phyloP scores from a whole-genome alignment of 495 filamentous ascomycete species.

The Xylaria curta region DNA sequence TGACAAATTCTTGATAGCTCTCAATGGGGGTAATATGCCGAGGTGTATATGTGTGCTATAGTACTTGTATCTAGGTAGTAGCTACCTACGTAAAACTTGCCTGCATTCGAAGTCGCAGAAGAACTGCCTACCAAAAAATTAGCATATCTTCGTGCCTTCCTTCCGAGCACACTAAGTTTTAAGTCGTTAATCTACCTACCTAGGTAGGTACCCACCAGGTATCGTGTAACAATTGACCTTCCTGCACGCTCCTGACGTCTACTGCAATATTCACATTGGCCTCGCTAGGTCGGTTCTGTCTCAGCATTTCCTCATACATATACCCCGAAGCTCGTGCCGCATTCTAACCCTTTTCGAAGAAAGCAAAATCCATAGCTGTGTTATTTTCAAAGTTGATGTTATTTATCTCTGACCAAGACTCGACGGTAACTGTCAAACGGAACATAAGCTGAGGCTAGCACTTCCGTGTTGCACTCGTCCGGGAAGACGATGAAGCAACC shows the following conservation, averaged over 20 bases:
- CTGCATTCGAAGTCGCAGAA: not conserved
- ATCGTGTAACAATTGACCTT: not conserved
- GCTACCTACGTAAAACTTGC: not conserved
- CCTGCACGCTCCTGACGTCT: not conserved
- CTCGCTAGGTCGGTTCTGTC: not conserved
- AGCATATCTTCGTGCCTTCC: slow-evolving; percentile 5
- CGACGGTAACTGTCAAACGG: not conserved
- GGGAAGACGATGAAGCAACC: slow-evolving; percentile 27
- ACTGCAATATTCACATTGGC: not conserved
- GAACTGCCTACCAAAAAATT: not conserved
- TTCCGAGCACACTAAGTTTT: not conserved
- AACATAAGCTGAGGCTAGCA: not conserved
- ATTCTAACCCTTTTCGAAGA: not conserved
- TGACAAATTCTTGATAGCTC: not conserved
- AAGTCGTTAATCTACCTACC: not conserved
- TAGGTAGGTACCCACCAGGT: not conserved
- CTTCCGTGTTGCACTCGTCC: not conserved
- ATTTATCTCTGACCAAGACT: not conserved
- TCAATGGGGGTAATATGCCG: not conserved
- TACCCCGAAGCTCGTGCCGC: not conserved
- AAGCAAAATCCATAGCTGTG: not conserved
- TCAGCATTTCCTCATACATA: not conserved
- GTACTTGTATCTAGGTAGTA: not conserved
- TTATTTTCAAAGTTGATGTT: not conserved
- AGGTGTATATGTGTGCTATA: not conserved